phyloP scores from a whole-genome alignment of 352 stramenopile genomes.

The Elongisporangium senticosum region DNA sequence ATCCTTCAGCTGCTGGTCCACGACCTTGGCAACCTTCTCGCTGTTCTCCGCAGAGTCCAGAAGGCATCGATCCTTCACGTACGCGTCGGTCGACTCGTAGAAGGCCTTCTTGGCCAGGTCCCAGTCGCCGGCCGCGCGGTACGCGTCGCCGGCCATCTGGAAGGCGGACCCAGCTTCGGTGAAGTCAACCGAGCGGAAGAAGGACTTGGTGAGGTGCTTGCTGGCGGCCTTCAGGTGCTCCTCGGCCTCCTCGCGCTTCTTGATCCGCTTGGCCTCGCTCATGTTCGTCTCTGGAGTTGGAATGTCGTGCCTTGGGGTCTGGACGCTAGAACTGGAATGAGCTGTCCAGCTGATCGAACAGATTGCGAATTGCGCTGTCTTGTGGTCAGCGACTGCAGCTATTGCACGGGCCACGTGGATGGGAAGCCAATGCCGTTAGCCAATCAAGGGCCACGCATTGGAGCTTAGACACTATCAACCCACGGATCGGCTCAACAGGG shows the following conservation, averaged over 20 bases:
- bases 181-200: constrained; percentile 72
- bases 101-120: constrained; percentile 58
- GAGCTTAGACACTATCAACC: no score
- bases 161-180: constrained; percentile 53
- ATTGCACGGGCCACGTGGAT: background rate
- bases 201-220: constrained; percentile 41
- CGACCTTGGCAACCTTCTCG: constrained; percentile 70
- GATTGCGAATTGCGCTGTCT: no score
- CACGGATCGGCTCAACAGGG: no score
- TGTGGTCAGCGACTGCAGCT: no score
- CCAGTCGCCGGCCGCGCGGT: constrained; percentile 54
- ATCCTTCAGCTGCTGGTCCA: constrained; percentile 61
- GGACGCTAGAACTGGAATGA: background rate
- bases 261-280: constrained; percentile 22
- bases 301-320: background rate
- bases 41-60: constrained; percentile 68
- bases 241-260: constrained; percentile 45
- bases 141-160: constrained; percentile 69
- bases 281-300: background rate
- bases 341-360: background rate
- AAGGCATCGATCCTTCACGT: constrained; percentile 61
- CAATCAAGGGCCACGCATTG: background rate
- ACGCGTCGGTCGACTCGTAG: constrained; percentile 43
- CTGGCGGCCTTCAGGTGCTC: constrained; percentile 46
- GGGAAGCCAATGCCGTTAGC: background rate